A percentile compares a stretch with the other conserved stretches of the same genome.
Conservation (phyloP, 169 alveolate species). For the Plasmodium reichenowi region DNA sequence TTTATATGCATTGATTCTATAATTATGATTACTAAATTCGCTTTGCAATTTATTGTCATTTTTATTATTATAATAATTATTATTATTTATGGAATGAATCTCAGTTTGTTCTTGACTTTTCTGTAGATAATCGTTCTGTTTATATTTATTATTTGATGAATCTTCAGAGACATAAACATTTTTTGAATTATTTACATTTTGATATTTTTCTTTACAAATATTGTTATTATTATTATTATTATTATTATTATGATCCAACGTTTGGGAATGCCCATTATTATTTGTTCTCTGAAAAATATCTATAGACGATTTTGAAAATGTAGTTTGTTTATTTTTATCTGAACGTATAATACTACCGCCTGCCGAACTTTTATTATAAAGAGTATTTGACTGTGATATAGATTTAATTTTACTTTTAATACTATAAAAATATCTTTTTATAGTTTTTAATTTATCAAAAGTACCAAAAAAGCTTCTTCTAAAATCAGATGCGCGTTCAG, state of each 20-base stretch:
- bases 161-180: not conserved
- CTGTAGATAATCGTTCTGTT: too few species aligned
- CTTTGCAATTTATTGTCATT: too few species aligned
- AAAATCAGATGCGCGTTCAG: slow-evolving; percentile 9
- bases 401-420: not conserved
- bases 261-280: not conserved
- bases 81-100: too few species aligned
- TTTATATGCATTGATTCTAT: not conserved
- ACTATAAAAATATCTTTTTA: slow-evolving; percentile 42
- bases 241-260: not conserved
- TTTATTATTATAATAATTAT: too few species aligned
- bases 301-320: not conserved
- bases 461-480: slow-evolving; percentile 44
- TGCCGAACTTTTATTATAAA: slow-evolving; percentile 26
- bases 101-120: too few species aligned
- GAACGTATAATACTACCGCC: slow-evolving; percentile 7
- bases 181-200: not conserved
- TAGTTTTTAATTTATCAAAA: slow-evolving; percentile 23
- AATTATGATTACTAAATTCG: not conserved
- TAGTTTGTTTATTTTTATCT: not conserved
- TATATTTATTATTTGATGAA: too few species aligned
- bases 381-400: slow-evolving; percentile 8
- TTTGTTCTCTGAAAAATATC: not conserved
- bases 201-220: not conserved
- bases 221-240: not conserved